phyloP scores from a whole-genome alignment of 495 filamentous ascomycete species.

The Pyronema domesticum region DNA sequence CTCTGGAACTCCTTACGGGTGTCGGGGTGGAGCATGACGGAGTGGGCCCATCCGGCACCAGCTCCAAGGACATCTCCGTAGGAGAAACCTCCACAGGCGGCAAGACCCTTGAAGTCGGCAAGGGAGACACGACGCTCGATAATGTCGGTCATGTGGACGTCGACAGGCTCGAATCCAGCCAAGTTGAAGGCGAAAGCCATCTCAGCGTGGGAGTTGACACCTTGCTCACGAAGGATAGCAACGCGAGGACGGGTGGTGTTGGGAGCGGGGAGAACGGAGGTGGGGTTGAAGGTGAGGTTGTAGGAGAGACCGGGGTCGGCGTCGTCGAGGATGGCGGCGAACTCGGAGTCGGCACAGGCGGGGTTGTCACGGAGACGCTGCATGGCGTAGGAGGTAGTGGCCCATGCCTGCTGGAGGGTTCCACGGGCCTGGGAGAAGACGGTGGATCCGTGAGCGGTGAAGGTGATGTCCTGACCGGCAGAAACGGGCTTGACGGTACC shows the following conservation, averaged over 20 bases:
- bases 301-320: slow-evolving; percentile 69
- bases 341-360: slow-evolving; percentile 72
- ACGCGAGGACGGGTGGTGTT: slow-evolving; percentile 58
- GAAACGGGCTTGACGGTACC: slow-evolving; percentile 47
- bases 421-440: slow-evolving; percentile 51
- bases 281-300: slow-evolving; percentile 66
- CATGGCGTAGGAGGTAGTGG: slow-evolving; percentile 74
- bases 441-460: slow-evolving; percentile 48
- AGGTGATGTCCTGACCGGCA: slow-evolving; percentile 59
- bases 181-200: slow-evolving; percentile 93
- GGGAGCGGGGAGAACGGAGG: slow-evolving; percentile 50
- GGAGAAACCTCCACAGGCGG: slow-evolving; percentile 91
- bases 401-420: slow-evolving; percentile 75
- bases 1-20: slow-evolving; percentile 56
- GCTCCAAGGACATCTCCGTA: slow-evolving; percentile 94
- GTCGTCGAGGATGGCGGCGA: slow-evolving; percentile 54
- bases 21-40: slow-evolving; percentile 64
- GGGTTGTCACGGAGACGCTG: slow-evolving; percentile 83
- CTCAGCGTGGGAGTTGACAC: slow-evolving; percentile 85
- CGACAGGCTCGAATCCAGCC: slow-evolving; percentile 77
- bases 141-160: slow-evolving; percentile 95
- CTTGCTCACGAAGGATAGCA: slow-evolving; percentile 87
- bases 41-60: slow-evolving; percentile 92
- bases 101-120: slow-evolving; percentile 65
- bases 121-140: slow-evolving; percentile 59